Evolutionary conservation across 768 basidiomycete species (phyloP).

Genomic region (Lepiota subincarnata): DNA sequence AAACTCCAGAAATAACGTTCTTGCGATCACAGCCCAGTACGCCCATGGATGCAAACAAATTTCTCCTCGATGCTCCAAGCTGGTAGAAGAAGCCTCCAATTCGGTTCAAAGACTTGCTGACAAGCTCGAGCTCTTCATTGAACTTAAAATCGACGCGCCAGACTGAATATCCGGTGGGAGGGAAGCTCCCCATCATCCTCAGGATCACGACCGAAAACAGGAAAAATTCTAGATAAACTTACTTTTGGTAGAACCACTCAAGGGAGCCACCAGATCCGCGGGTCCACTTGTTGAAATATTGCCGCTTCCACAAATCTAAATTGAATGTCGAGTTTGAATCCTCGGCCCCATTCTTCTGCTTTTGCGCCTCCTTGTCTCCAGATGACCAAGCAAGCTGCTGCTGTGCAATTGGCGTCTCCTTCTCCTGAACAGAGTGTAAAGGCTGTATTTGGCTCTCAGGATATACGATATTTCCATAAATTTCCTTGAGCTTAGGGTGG

Average conservation of each 20-base stretch:
- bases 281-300: conserved; percentile 97
- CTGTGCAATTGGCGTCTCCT: conserved; percentile 69
- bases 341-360: conserved; percentile 56
- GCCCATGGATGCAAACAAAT: conserved; percentile 90
- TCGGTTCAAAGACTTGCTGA: conserved; percentile 94
- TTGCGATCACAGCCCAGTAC: conserved; percentile 81
- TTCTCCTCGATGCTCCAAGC: conserved; percentile 94
- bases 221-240: conserved; percentile 23
- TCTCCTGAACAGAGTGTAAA: conserved; percentile 69
- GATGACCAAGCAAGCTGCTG: conserved; percentile 41
- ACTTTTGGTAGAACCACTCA: conserved; percentile 98
- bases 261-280: conserved; percentile 75
- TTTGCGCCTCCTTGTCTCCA: conserved; percentile 61
- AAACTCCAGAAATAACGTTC: conserved; percentile 74
- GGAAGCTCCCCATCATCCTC: conserved; percentile 51
- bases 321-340: conserved; percentile 82
- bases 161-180: conserved; percentile 82
- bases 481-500: conserved; percentile 68
- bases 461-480: conserved; percentile 59
- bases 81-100: conserved; percentile 98
- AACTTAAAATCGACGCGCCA: conserved; percentile 98
- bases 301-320: conserved; percentile 95
- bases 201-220: not conserved
- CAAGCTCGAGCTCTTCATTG: conserved; percentile 86
- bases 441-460: conserved; percentile 69